A percentile compares a stretch with the other conserved stretches of the same genome.
Conservation (phyloP, 2,329 filamentous ascomycete species). For the Ilyonectria sp. region DNA sequence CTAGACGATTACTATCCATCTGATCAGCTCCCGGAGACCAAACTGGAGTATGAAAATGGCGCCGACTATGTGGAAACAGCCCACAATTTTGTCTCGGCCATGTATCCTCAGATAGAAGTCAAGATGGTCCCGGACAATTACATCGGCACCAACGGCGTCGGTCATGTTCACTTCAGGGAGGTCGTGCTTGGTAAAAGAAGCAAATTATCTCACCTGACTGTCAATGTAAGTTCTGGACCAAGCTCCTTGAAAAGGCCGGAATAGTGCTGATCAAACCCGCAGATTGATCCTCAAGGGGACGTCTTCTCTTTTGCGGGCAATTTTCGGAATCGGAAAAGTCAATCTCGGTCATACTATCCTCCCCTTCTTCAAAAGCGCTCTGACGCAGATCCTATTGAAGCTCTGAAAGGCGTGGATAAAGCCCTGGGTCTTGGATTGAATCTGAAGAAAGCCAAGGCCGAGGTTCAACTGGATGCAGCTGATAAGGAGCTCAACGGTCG, state of each 20-base stretch:
- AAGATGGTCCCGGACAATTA: not conserved
- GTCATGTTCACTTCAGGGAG: not conserved
- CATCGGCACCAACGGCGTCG: not conserved
- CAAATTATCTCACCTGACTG: not conserved
- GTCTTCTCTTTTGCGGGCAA: not conserved
- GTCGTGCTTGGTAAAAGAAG: not conserved
- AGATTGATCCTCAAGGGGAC: not conserved
- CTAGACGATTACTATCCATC: not conserved
- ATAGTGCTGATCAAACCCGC: not conserved
- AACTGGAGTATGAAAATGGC: not conserved
- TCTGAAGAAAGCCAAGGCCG: not conserved
- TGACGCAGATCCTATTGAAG: not conserved
- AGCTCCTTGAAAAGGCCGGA: not conserved
- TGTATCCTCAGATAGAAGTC: not conserved
- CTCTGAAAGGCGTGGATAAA: not conserved
- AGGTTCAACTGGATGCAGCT: not conserved
- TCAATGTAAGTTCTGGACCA: not conserved
- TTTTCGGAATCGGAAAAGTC: not conserved
- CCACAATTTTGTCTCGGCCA: not conserved
- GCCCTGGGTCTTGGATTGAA: not conserved
- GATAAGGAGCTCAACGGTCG: not conserved
- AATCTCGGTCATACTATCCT: not conserved
- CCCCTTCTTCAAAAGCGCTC: not conserved
- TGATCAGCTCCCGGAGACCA: not conserved
- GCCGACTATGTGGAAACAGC: not conserved